Evolutionary conservation across 1,139 yeast species (phyloP), one percentile per base, ranked within the genome.

Genomic region (Debaryomycetaceae sp.): DNA sequence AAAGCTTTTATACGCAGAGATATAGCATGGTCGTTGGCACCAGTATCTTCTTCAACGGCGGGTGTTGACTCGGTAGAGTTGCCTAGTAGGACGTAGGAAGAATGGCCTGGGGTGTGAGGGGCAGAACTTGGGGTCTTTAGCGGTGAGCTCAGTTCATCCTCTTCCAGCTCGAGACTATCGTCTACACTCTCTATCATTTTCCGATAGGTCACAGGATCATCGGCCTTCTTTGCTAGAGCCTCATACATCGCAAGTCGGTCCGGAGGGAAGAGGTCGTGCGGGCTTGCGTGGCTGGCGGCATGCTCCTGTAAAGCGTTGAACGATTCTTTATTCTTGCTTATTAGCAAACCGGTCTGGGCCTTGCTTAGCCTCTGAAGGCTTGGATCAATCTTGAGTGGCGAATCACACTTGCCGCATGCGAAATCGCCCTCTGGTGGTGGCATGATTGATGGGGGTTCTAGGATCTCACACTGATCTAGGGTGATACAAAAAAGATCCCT

Each of bases 381-480:
- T 2, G 45, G 46, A 35, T 60, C 58, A 14, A 63, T 36, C 18
- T 31, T 29, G 4, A 64, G 40, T 1, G 55, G 55, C 4, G 48
- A 40, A 26, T 53, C 46, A 43, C 69, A 63, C 37, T 53, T 45
- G 37, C 50, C 62, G 38, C 69, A 63, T 22, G 43, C 32, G 24
- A 45, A 45, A 15, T 34, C 30, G 25, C 30, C 27, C 14, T 36
- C n/a, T n/a, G n/a, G n/a, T n/a, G n/a, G n/a, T n/a, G n/a, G n/a
- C n/a, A n/a, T n/a, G n/a, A n/a, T n/a, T n/a, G n/a, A n/a, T n/a
- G n/a, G n/a, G n/a, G n/a, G n/a, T n/a, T n/a, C n/a, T n/a, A n/a
- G n/a, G n/a, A n/a, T n/a, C n/a, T n/a, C n/a, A n/a, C n/a, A n/a
- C n/a, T n/a, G n/a, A n/a, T n/a, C n/a, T n/a, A n/a, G n/a, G n/a